These are phyloP conservation scores for Cyanidioschyzon merolae DNA, from an alignment of 23 red algal species.

Conservation along the genomic window DNA sequence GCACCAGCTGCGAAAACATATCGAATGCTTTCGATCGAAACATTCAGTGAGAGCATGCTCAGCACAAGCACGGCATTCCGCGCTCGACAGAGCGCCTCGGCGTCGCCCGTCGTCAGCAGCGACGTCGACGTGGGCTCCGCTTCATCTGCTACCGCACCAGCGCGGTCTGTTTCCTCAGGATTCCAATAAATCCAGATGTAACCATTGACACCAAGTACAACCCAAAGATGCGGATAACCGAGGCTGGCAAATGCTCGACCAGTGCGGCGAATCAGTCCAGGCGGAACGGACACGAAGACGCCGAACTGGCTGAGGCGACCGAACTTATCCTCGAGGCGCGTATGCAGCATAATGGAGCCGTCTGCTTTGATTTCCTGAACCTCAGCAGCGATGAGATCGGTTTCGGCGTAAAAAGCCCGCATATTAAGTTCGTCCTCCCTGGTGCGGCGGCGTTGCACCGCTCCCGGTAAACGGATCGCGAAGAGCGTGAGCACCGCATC, in stretches of 20 bases:
- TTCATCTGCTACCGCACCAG: background rate
- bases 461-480: constrained; percentile 73
- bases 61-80: constrained; percentile 62
- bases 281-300: constrained; percentile 45
- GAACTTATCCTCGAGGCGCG: constrained; percentile 28
- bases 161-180: background rate
- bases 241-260: constrained; percentile 70
- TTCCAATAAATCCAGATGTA: constrained; percentile 55
- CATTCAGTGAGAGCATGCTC: constrained; percentile 52
- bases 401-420: constrained; percentile 65
- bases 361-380: constrained; percentile 82
- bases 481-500: constrained; percentile 67
- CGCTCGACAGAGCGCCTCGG: constrained; percentile 31
- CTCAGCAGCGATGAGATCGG: constrained; percentile 77
- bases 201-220: constrained; percentile 83
- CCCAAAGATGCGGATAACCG: constrained; percentile 31
- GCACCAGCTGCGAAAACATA: background rate
- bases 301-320: constrained; percentile 55
- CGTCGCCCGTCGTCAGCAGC: background rate
- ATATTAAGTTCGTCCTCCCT: constrained; percentile 92
- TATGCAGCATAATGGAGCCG: constrained; percentile 74
- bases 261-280: constrained; percentile 61
- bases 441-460: constrained; percentile 72
- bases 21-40: constrained; percentile 58
- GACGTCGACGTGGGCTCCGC: constrained; percentile 4